Base-by-base conservation (phyloP, 2,329 filamentous ascomycete genomes). In the Ophiostoma novo-ulmi region DNA sequence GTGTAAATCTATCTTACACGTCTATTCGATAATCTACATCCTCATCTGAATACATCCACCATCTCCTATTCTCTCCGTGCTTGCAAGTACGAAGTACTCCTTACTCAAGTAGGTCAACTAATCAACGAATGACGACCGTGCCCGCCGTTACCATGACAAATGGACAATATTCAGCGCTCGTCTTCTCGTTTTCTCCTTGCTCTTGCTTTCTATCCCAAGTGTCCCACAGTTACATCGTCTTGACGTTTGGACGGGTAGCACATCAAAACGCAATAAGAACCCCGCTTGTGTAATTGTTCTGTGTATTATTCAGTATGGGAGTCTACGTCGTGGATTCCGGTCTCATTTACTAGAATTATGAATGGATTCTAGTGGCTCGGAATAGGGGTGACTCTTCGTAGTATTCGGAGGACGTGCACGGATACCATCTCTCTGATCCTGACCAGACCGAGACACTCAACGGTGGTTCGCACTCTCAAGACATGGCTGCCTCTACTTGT, bases 221-320 rank as follows among this genome's bases (percentile, higher is more conserved):
- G 63, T 65, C 63, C 63, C 65, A 48, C 36, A 44, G 65, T 67
- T 67, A 67, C 65, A 36, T 69, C 55, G 35, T 22, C 52, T 11
- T 48, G 44, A 48, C 17, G 44, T 68, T 58, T 58, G 55, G 31
- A 41, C 67, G 67, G 52, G 36, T 26, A 22, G 63, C 38, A 67
- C 65, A 44, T 67, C 20, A 17, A 65, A 67, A 67, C 65, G 38
- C 68, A 66, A 70, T 66, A 35, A 58, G 64, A 61, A n/a, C n/a
- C 58, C 35, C 44, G 69, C 65, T 38, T 31, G 39, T 26, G 22
- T n/a, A 55, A 22, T 17, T 48, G 44, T 48, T 14, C 38, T 48
- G 13, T 48, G 48, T 55, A 55, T 55, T 58, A 26, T 26, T 58
- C 52, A 26, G 52, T 58, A 58, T 17, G 52, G 52, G 52, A 58